Evolutionary conservation across 148 eudicot species (phyloP).

Genomic region (Fagopyrum esculentum): DNA sequence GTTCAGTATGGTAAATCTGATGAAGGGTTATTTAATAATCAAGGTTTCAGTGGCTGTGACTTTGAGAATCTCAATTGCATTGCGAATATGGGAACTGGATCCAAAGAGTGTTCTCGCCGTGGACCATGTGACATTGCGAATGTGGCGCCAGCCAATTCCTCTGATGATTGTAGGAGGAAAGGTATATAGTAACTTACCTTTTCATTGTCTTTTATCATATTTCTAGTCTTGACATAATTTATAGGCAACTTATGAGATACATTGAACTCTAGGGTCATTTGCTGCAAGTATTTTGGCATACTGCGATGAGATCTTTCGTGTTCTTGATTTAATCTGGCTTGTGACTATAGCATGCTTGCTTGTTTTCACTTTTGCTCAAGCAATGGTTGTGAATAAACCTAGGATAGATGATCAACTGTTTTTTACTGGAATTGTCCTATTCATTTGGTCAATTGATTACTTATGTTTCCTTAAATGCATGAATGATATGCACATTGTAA

Average conservation of each 20-base stretch:
- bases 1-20: constrained; percentile 27
- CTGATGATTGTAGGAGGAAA: constrained; percentile 34
- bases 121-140: constrained; percentile 36
- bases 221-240: background rate
- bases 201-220: background rate
- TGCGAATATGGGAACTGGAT: constrained; percentile 34
- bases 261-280: background rate
- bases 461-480: no score
- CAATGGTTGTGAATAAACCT: no score
- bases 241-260: background rate
- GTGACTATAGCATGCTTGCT: no score
- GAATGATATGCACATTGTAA: no score
- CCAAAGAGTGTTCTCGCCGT: constrained; percentile 17
- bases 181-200: constrained; percentile 21
- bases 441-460: no score
- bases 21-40: constrained; percentile 26
- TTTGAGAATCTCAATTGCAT: constrained; percentile 47
- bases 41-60: constrained; percentile 38
- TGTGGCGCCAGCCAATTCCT: constrained; percentile 21
- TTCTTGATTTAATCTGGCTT: background rate
- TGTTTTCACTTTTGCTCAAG: no score
- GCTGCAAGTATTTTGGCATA: background rate
- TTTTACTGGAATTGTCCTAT: no score
- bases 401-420: no score
- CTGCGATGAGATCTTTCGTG: background rate